phyloP scores from a whole-genome alignment of 768 basidiomycete species.

The Pisolithus orientalis region DNA sequence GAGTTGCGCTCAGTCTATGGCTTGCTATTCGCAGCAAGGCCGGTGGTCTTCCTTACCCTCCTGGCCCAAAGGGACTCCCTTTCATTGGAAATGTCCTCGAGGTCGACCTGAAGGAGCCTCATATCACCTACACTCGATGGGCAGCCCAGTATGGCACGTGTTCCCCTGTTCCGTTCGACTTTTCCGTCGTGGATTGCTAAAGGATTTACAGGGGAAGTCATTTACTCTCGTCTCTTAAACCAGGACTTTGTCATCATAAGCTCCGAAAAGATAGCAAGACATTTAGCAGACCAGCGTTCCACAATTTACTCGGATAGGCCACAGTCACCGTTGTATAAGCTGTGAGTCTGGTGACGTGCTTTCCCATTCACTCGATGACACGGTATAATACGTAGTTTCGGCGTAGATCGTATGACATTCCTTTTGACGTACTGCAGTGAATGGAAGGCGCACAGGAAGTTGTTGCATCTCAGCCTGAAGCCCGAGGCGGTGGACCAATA shows the following conservation, averaged over 20 bases:
- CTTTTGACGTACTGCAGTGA: slow-evolving; percentile 15
- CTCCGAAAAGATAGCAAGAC: slow-evolving; percentile 6
- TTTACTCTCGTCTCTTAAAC: slow-evolving; percentile 7
- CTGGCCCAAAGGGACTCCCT: slow-evolving; percentile 9
- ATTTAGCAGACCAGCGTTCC: slow-evolving; percentile 12
- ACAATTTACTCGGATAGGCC: slow-evolving; percentile 13
- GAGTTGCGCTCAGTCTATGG: background rate
- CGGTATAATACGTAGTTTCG: slow-evolving; percentile 8
- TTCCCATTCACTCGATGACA: background rate
- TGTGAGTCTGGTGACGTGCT: slow-evolving; percentile 2
- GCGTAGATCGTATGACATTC: slow-evolving; percentile 9
- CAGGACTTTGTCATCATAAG: slow-evolving; percentile 9
- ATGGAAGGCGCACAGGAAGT: slow-evolving; percentile 14
- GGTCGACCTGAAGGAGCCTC: slow-evolving; percentile 2
- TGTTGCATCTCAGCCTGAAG: slow-evolving; percentile 15
- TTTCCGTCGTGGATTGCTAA: background rate
- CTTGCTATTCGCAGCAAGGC: background rate
- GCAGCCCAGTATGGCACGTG: slow-evolving; percentile 5
- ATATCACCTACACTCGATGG: slow-evolving; percentile 11
- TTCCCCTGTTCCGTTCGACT: background rate
- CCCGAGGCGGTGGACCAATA: slow-evolving; percentile 2
- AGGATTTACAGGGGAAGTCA: slow-evolving; percentile 3
- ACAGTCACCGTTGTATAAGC: slow-evolving; percentile 1
- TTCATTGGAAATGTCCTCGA: slow-evolving; percentile 9
- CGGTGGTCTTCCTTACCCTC: slow-evolving; percentile 2